Base-by-base conservation (phyloP, 2,329 filamentous ascomycete genomes). In the Cytospora piceicola region DNA sequence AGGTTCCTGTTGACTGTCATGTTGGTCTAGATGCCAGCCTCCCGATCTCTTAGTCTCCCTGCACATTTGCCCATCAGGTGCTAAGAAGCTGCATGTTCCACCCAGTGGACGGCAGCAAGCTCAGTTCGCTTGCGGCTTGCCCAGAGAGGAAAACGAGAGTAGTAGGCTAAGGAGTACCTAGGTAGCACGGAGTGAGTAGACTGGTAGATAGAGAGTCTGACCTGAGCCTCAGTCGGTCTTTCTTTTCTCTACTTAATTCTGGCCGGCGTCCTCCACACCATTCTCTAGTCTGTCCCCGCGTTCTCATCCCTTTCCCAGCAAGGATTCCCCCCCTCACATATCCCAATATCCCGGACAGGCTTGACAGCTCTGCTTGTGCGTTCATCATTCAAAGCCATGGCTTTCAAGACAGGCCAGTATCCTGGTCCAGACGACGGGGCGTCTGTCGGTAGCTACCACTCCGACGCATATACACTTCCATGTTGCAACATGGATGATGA, bases 81-180 rank as follows among this genome's bases (percentile, higher is more conserved):
- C 53, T 63, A 63, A 55, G n/a, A n/a, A 52, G 53, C 61, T 63
- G 61, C 42, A 46, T 63, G 53, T 36, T 54, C 56, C 36, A 51
- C 34, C 12, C 46, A 22, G 17, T 24, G 57, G 49, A 27, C 17
- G 27, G 34, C 57, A 55, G 56, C 12, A 36, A 14, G 52, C 63
- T 55, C 52, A 39, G 32, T 57, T 22, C 57, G 55, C 53, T 42
- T 55, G 49, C 63, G 32, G n/a, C 22, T 24, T 39, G 34, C 20
- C 36, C 39, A 61, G 27, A 30, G 34, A 29, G 36, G 58, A 32
- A 17, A 56, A 20, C 30, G 46, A 17, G 42, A 56, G 8, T 27
- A 15, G 42, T 1, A 20, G 30, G 6, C 12, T n/a, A 52, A 27
- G 53, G 3, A 60, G 56, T 5, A 29, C 27, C 27, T 30, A 15